phyloP scores from a whole-genome alignment of 257 asterid species.

The Nicotiana tomentosiformis region DNA sequence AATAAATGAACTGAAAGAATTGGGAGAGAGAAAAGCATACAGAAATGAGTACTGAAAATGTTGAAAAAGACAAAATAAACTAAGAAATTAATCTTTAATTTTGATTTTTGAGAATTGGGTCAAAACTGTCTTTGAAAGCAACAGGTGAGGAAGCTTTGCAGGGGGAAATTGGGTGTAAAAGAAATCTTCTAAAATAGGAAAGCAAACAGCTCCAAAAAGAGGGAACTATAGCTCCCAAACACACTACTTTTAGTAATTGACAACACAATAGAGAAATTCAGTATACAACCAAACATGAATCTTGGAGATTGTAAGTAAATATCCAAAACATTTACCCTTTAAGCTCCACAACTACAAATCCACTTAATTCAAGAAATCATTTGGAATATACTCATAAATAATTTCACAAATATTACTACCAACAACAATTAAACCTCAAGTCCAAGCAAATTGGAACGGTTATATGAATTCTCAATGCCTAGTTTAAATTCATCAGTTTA shows the following conservation, averaged over 20 bases:
- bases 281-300: neutral
- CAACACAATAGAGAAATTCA: constrained; percentile 8
- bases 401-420: neutral
- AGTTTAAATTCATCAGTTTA: neutral
- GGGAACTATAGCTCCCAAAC: constrained; percentile 11
- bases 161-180: constrained; percentile 24
- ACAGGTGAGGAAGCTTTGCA: constrained; percentile 32
- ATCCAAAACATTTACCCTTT: neutral
- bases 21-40: neutral
- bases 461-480: neutral
- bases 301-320: neutral
- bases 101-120: constrained; percentile 27
- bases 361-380: neutral
- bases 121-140: constrained; percentile 57
- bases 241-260: constrained; percentile 12
- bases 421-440: neutral
- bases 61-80: constrained; percentile 43
- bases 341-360: neutral
- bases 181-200: constrained; percentile 35
- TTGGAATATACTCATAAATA: neutral
- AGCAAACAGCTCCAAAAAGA: constrained; percentile 25
- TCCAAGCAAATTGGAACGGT: fast-evolving
- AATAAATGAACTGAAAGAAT: constrained; percentile 13
- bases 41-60: neutral
- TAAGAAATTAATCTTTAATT: neutral